Evolutionary conservation across 2,329 filamentous ascomycete genomes (phyloP).

Genomic region (Colletotrichum cordylinicola): DNA sequence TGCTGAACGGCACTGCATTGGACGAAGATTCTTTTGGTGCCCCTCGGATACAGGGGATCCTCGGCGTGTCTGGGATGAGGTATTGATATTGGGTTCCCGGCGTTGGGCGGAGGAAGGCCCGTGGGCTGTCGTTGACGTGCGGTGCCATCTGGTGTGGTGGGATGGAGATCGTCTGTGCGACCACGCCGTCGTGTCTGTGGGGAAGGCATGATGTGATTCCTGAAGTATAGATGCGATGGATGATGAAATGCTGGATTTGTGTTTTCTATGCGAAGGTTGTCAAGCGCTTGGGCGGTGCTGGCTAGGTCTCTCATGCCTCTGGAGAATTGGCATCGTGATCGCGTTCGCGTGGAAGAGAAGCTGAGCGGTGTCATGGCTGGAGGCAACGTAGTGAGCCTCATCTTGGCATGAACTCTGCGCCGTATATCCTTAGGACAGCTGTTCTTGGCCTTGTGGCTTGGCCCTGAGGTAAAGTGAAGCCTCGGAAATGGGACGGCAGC

Average conservation of each 20-base stretch:
- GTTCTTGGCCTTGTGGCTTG: background rate
- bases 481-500: background rate
- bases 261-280: background rate
- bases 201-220: background rate
- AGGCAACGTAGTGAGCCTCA: background rate
- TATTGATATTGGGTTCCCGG: background rate
- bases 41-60: background rate
- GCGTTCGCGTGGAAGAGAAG: background rate
- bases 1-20: background rate
- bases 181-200: background rate
- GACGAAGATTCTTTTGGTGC: background rate
- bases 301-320: background rate
- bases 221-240: background rate
- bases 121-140: background rate
- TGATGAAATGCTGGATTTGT: background rate
- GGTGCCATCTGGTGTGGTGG: background rate
- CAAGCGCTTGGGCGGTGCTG: background rate
- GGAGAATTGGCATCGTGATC: background rate
- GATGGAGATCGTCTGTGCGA: background rate
- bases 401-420: background rate
- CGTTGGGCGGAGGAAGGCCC: background rate
- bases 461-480: accelerated
- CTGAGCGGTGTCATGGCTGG: background rate
- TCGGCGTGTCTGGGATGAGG: background rate
- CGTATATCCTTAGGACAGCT: accelerated